Percentiles rank a stretch among this genome's conserved stretches.
Evolutionary conservation across 805 yeast genomes (phyloP).

Genomic region (Gaillardinia entomophila): DNA sequence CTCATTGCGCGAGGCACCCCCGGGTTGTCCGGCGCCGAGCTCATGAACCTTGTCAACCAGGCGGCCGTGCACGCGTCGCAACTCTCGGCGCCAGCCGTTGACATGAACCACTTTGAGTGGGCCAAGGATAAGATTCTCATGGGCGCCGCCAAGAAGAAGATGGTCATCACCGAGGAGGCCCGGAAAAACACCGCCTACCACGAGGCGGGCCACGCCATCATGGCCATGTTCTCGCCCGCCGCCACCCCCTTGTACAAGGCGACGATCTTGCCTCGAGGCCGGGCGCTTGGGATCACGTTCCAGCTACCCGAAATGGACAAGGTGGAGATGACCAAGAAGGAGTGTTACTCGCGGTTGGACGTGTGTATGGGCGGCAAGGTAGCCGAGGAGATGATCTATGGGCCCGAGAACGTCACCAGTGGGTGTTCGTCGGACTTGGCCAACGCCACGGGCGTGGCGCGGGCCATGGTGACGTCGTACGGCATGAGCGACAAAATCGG

Average conservation of each 20-base stretch:
- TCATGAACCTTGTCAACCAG: conserved; percentile 92
- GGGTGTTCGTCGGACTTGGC: conserved; percentile 93
- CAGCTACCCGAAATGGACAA: conserved; percentile 98
- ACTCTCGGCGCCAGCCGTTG: conserved; percentile 82
- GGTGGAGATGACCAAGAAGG: conserved; percentile 84
- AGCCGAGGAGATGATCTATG: conserved; percentile 91
- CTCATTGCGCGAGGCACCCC: conserved; percentile 96
- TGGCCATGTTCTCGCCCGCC: conserved; percentile 91
- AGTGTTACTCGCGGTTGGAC: conserved; percentile 86
- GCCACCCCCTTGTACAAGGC: conserved; percentile 96
- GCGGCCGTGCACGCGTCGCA: conserved; percentile 98
- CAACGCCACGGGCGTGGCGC: conserved; percentile 85
- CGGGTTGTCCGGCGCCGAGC: conserved; percentile 96
- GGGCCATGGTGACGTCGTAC: conserved; percentile 94
- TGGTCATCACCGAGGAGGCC: conserved; percentile 95
- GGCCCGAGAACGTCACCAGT: conserved; percentile 86
- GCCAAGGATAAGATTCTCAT: conserved; percentile 96
- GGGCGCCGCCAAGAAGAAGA: conserved; percentile 97
- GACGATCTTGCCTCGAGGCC: conserved; percentile 92
- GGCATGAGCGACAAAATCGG: conserved; percentile 96
- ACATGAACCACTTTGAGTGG: conserved; percentile 94
- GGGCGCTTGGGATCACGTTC: conserved; percentile 95
- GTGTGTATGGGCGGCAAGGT: conserved; percentile 99
- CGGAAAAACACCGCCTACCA: conserved; percentile 94
- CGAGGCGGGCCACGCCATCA: conserved; percentile 99